phyloP scores from a whole-genome alignment of 2,329 filamentous ascomycete species.

The Moelleriella libera region DNA sequence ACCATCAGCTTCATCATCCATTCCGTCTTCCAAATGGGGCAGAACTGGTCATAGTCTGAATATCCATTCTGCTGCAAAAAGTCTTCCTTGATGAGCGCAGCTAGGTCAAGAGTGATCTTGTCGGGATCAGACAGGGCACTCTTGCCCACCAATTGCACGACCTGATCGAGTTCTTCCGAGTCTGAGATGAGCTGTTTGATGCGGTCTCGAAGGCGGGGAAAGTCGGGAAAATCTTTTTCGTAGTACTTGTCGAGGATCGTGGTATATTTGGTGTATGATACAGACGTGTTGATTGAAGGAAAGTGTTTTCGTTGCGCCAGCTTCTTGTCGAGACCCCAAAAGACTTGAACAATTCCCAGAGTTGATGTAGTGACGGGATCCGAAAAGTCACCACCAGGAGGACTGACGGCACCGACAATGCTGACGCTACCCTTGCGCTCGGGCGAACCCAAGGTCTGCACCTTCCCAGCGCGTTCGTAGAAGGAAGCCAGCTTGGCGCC shows the following conservation, averaged over 20 bases:
- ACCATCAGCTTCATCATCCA: slow-evolving; percentile 99
- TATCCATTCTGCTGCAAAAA: slow-evolving; percentile 99
- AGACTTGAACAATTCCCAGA: slow-evolving; percentile 94
- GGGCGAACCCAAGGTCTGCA: slow-evolving; percentile 74
- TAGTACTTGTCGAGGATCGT: slow-evolving; percentile 82
- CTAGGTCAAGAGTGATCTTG: slow-evolving; percentile 95
- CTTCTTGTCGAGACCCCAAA: slow-evolving; percentile 99
- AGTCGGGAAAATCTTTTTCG: slow-evolving; percentile 84
- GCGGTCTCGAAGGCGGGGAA: slow-evolving; percentile 81
- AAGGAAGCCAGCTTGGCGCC: slow-evolving; percentile 95
- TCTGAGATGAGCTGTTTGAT: slow-evolving; percentile 89
- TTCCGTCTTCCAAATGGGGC: slow-evolving; percentile 97
- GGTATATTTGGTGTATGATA: slow-evolving; percentile 96
- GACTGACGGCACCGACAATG: slow-evolving; percentile 94
- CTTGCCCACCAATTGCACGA: slow-evolving; percentile 96
- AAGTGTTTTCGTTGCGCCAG: slow-evolving; percentile 98
- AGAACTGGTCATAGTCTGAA: slow-evolving; percentile 98
- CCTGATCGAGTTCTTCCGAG: slow-evolving; percentile 94
- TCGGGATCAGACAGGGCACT: slow-evolving; percentile 89
- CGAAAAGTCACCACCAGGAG: slow-evolving; percentile 96
- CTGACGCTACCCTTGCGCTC: slow-evolving; percentile 85
- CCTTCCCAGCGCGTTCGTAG: slow-evolving; percentile 94
- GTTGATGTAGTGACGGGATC: slow-evolving; percentile 92
- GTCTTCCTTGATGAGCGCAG: slow-evolving; percentile 88
- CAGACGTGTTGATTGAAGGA: slow-evolving; percentile 89